A percentile compares a stretch with the other conserved stretches of the same genome.
phyloP scores from a whole-genome alignment of 2,329 filamentous ascomycete genomes.

The Colletotrichum paranaense region DNA sequence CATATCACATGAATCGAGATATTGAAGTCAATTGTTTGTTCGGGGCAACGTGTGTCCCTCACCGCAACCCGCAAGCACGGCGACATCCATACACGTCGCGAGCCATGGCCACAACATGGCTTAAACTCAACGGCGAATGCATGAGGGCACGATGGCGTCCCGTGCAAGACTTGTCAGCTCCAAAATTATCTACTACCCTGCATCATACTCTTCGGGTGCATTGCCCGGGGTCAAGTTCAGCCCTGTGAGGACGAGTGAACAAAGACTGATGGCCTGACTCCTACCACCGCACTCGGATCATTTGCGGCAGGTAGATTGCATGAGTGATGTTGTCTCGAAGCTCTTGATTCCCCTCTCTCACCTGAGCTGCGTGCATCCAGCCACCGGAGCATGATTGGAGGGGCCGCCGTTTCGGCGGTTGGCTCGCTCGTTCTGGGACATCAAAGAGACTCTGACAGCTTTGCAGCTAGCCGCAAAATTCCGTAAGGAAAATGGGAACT shows the following conservation, averaged over 20 bases:
- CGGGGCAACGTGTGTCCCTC: background rate
- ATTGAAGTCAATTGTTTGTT: background rate
- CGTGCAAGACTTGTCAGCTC: background rate
- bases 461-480: background rate
- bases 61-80: background rate
- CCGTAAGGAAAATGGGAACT: background rate
- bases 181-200: background rate
- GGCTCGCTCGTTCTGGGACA: background rate
- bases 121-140: background rate
- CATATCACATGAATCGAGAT: background rate
- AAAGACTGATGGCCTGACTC: background rate
- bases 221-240: background rate
- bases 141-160: background rate
- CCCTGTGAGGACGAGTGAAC: background rate
- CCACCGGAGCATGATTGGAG: background rate
- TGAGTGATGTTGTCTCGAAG: background rate
- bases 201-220: background rate
- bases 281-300: background rate
- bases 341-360: background rate
- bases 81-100: background rate
- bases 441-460: background rate
- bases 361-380: conserved; percentile 4
- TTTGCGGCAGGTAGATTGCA: background rate
- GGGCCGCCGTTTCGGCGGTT: background rate
- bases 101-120: background rate